A percentile compares a stretch with the other conserved stretches of the same genome.
Conservation (phyloP, 202 grass and related monocot genomes). For the Brachypodium distachyon region DNA sequence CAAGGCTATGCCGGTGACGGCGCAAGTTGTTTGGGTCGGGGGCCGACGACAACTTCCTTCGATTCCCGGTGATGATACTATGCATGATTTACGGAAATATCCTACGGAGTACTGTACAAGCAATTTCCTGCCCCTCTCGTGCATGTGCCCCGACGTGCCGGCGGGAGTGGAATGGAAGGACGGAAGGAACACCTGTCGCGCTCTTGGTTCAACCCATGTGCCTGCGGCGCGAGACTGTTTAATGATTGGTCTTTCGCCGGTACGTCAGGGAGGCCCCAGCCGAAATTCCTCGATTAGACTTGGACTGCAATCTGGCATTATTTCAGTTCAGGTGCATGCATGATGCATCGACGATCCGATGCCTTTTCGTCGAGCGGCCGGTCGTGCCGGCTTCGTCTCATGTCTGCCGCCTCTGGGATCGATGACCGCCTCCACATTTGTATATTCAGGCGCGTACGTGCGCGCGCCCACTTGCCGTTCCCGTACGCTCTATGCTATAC, state of each 20-base stretch:
- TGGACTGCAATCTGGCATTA: background rate
- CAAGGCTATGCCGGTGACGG: background rate
- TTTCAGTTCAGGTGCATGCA: background rate
- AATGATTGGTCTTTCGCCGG: background rate
- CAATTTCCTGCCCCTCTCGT: background rate
- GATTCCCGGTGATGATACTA: background rate
- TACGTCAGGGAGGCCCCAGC: background rate
- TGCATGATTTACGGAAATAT: too few relatives aligned
- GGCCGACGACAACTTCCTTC: background rate
- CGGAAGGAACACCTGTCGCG: conserved; percentile 1
- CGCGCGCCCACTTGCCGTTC: background rate
- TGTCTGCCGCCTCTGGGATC: background rate
- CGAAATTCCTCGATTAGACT: background rate
- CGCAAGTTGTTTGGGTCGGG: background rate
- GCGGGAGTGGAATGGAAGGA: background rate
- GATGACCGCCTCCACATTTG: background rate
- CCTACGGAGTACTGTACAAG: background rate
- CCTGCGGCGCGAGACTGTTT: background rate
- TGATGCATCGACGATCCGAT: too few relatives aligned
- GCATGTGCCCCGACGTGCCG: conserved; percentile 23
- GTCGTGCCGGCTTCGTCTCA: background rate
- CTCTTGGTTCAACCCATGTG: background rate
- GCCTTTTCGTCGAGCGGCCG: background rate
- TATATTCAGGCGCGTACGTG: background rate
- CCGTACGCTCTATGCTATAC: background rate